These are phyloP conservation scores for Vitis hybrid DNA, from an alignment of 177 flowering plant species.

Conservation along the genomic window DNA sequence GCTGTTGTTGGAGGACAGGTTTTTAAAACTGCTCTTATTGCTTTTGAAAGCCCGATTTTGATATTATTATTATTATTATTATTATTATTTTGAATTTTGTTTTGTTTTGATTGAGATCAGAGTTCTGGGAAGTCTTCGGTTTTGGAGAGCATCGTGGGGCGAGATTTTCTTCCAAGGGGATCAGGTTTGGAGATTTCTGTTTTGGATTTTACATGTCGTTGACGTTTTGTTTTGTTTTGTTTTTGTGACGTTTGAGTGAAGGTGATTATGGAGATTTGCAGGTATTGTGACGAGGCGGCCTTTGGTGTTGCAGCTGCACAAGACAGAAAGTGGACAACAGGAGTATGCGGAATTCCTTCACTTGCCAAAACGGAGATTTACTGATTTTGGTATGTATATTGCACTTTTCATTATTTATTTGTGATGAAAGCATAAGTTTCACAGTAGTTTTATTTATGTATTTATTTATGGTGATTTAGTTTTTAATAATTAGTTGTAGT, in stretches of 20 bases:
- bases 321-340: slow-evolving; percentile 67
- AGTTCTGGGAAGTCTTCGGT: slow-evolving; percentile 97
- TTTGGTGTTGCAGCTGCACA: slow-evolving; percentile 91
- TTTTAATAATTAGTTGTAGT: not conserved
- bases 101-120: slow-evolving; percentile 35
- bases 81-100: slow-evolving; percentile 1
- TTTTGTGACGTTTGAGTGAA: not conserved
- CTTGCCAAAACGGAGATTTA: slow-evolving; percentile 59
- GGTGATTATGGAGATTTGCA: slow-evolving; percentile 20
- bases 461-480: not conserved
- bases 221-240: not conserved
- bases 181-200: slow-evolving; percentile 52
- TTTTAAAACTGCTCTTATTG: not conserved
- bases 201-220: not conserved
- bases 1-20: slow-evolving; percentile 99
- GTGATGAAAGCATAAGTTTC: not conserved
- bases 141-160: slow-evolving; percentile 89
- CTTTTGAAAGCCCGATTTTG: not conserved
- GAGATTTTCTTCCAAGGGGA: slow-evolving; percentile 95
- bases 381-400: slow-evolving; percentile 66
- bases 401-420: not conserved
- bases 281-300: slow-evolving; percentile 97
- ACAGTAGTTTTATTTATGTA: not conserved
- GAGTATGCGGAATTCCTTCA: slow-evolving; percentile 97
- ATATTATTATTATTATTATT: not conserved